These are phyloP conservation scores for Fraxinus sp. DNA, from an alignment of 305 asterid genomes.

Conservation along the genomic window DNA sequence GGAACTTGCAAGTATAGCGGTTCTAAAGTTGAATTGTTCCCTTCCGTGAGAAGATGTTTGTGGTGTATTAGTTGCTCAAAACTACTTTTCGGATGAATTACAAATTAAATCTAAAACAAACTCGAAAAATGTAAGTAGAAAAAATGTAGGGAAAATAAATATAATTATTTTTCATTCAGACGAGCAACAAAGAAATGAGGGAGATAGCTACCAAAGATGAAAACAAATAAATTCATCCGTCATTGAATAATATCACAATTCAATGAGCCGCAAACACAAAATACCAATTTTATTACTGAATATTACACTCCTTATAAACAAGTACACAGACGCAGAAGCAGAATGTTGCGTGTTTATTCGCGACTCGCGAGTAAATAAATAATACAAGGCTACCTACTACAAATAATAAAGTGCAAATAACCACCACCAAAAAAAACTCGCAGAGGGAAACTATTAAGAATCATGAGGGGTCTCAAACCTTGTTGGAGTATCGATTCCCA, in stretches of 20 bases:
- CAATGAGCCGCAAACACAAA: background rate
- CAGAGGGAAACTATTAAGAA: slow-evolving; percentile 42
- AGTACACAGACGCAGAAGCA: slow-evolving; percentile 18
- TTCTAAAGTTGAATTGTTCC: background rate
- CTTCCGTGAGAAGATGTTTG: background rate
- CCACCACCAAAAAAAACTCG: slow-evolving; percentile 17
- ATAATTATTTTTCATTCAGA: background rate
- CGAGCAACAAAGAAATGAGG: background rate
- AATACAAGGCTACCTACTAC: slow-evolving; percentile 32
- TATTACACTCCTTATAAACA: slow-evolving; percentile 17
- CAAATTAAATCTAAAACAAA: background rate
- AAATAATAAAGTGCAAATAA: slow-evolving; percentile 25
- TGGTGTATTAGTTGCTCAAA: background rate
- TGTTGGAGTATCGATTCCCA: slow-evolving; percentile 93
- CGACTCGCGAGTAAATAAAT: slow-evolving; percentile 29
- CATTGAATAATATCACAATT: background rate
- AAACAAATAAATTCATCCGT: background rate
- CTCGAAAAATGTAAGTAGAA: background rate
- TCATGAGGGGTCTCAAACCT: slow-evolving; percentile 89
- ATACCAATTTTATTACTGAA: slow-evolving; percentile 33
- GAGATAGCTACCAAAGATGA: background rate
- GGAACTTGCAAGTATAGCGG: background rate
- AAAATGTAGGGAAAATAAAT: background rate
- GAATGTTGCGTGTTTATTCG: slow-evolving; percentile 24
- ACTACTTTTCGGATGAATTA: background rate